Evolutionary conservation across 2,329 filamentous ascomycete genomes (phyloP), one percentile per base, ranked within the genome.

Genomic region (Graphiopsis chlorocephala): DNA sequence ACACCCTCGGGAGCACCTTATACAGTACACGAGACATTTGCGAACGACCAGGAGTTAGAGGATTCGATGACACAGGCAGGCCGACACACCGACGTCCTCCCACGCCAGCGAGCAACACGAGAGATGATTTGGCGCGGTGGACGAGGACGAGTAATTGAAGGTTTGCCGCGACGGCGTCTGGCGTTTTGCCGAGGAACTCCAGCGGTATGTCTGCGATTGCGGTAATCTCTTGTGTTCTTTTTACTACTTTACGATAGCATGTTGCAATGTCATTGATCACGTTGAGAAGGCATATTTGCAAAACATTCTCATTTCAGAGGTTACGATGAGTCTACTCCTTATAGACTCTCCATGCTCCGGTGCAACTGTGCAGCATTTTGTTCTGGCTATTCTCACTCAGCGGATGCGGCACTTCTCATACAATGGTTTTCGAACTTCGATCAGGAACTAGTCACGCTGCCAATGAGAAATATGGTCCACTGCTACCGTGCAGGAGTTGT

Each of bases 251-350:
- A 62, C 60, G 60, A 62, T 62, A 62, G 60, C 60, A 62, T 62
- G 60, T 53, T 52, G 47, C 48, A 33, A 62, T 55, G 60, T 62
- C 60, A 62, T 55, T 62, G 60, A 62, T 62, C 60, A 62, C 60
- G 48, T 55, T 45, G 48, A 53, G n/a, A n/a, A n/a, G n/a, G n/a
- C n/a, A n/a, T n/a, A n/a, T n/a, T n/a, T n/a, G n/a, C n/a, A n/a
- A n/a, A n/a, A n/a, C n/a, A n/a, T n/a, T n/a, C n/a, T n/a, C n/a
- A n/a, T n/a, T n/a, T n/a, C n/a, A n/a, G n/a, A n/a, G n/a, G n/a
- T n/a, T n/a, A n/a, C n/a, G n/a, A n/a, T n/a, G n/a, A n/a, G n/a
- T n/a, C n/a, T n/a, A n/a, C n/a, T n/a, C n/a, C n/a, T n/a, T n/a
- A n/a, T n/a, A n/a, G n/a, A n/a, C n/a, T n/a, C n/a, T n/a, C n/a